These are phyloP conservation scores for Plasmopara halstedii DNA, from an alignment of 352 stramenopile species.

Conservation along the genomic window DNA sequence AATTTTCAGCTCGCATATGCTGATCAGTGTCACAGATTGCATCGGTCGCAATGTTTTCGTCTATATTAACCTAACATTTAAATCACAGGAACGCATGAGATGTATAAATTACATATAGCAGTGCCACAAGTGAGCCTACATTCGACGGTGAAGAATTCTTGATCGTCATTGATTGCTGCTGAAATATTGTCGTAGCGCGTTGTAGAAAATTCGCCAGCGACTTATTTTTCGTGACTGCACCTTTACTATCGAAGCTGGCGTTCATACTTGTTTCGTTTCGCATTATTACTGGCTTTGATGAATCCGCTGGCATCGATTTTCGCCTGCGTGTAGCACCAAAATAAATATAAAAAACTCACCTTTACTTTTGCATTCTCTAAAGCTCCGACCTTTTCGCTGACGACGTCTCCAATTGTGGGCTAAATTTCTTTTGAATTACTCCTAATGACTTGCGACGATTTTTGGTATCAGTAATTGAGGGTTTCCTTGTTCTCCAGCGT, in stretches of 20 bases:
- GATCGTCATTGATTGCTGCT: constrained; percentile 17
- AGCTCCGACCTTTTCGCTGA: constrained; percentile 14
- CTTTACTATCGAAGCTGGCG: constrained; percentile 1
- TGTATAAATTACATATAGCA: neutral
- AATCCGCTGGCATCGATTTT: constrained; percentile 16
- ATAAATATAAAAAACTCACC: neutral
- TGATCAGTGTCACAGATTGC: constrained; percentile 50
- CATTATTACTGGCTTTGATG: constrained; percentile 1
- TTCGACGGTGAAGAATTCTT: constrained; percentile 7
- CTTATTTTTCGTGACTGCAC: constrained; percentile 14
- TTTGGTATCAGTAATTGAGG: constrained; percentile 21
- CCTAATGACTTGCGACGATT: constrained; percentile 32
- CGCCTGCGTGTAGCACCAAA: constrained; percentile 8
- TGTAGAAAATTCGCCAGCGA: constrained; percentile 49
- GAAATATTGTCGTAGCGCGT: constrained; percentile 52
- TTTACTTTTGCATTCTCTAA: neutral
- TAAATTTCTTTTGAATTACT: constrained; percentile 19
- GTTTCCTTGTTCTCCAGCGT: constrained; percentile 30
- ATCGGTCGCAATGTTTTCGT: constrained; percentile 23
- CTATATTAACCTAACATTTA: neutral
- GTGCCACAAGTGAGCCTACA: constrained; percentile 1
- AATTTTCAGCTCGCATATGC: constrained; percentile 49
- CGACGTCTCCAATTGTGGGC: constrained; percentile 17
- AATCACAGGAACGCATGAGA: neutral
- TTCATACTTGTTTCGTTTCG: constrained; percentile 5